phyloP scores from a whole-genome alignment of 768 basidiomycete species.

The Boletales sp. region DNA sequence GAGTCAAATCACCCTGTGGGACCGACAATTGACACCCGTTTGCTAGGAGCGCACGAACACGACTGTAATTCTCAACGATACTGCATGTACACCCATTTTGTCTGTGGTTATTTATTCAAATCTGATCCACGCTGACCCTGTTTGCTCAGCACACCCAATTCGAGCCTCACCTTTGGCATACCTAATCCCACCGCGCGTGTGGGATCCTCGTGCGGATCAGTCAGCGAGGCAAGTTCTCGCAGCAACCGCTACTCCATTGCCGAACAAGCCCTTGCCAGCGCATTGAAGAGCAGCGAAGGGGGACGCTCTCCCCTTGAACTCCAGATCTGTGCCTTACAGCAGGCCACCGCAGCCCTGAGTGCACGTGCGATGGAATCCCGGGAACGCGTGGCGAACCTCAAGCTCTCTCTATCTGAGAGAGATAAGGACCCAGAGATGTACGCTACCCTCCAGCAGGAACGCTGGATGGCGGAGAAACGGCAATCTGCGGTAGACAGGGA shows the following conservation, averaged over 20 bases:
- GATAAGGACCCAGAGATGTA: constrained; percentile 37
- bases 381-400: constrained; percentile 39
- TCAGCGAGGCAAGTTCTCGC: constrained; percentile 26
- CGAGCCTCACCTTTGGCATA: constrained; percentile 14
- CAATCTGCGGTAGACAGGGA: constrained; percentile 36
- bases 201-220: constrained; percentile 27
- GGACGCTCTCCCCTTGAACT: constrained; percentile 41
- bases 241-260: constrained; percentile 42
- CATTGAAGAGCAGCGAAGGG: constrained; percentile 31
- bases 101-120: constrained; percentile 15
- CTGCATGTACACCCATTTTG: constrained; percentile 6
- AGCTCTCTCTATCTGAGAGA: constrained; percentile 35
- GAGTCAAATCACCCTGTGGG: not conserved
- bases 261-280: constrained; percentile 39
- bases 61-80: constrained; percentile 1
- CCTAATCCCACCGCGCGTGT: constrained; percentile 10
- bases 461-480: constrained; percentile 51
- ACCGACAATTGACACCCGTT: not conserved
- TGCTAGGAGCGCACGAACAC: constrained; percentile 23
- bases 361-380: constrained; percentile 44
- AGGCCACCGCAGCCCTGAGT: constrained; percentile 40
- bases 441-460: constrained; percentile 40
- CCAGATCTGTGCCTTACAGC: constrained; percentile 44
- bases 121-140: constrained; percentile 14
- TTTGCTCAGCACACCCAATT: constrained; percentile 20